Percentiles rank a stretch among this genome's conserved stretches.
These are phyloP conservation scores for Capronia americana DNA, from an alignment of 2,329 filamentous ascomycete species.

Conservation along the genomic window DNA sequence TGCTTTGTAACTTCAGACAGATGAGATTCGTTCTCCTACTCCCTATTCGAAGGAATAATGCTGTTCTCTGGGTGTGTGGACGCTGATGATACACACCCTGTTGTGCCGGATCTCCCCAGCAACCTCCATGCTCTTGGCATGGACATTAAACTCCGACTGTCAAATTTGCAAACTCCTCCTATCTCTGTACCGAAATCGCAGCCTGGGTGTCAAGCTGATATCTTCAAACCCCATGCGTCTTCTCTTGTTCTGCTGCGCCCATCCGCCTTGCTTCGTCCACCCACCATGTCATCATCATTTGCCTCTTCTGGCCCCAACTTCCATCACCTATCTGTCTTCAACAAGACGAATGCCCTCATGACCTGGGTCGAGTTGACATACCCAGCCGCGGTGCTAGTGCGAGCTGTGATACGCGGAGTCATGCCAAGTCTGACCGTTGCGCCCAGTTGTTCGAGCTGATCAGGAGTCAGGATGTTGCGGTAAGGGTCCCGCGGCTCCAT, in stretches of 20 bases:
- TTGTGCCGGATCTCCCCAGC: background rate
- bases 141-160: background rate
- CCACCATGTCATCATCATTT: background rate
- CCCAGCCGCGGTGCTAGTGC: constrained; percentile 21
- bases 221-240: background rate
- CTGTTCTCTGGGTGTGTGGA: background rate
- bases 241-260: background rate
- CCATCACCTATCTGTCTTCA: constrained; percentile 16
- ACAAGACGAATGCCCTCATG: constrained; percentile 24
- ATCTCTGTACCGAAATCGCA: background rate
- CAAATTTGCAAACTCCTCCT: constrained; percentile 1
- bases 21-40: background rate
- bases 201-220: background rate
- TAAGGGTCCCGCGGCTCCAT: constrained; percentile 24
- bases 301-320: background rate
- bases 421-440: constrained; percentile 28
- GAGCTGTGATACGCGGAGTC: constrained; percentile 25
- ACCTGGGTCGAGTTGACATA: constrained; percentile 21
- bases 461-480: constrained; percentile 9
- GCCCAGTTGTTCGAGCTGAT: constrained; percentile 25
- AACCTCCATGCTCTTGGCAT: background rate
- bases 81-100: background rate
- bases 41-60: background rate
- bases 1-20: background rate
- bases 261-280: background rate